Percentiles rank a stretch among this genome's conserved stretches.
These are phyloP conservation scores for Lactifluus volemus DNA, from an alignment of 768 basidiomycete genomes.

Conservation along the genomic window DNA sequence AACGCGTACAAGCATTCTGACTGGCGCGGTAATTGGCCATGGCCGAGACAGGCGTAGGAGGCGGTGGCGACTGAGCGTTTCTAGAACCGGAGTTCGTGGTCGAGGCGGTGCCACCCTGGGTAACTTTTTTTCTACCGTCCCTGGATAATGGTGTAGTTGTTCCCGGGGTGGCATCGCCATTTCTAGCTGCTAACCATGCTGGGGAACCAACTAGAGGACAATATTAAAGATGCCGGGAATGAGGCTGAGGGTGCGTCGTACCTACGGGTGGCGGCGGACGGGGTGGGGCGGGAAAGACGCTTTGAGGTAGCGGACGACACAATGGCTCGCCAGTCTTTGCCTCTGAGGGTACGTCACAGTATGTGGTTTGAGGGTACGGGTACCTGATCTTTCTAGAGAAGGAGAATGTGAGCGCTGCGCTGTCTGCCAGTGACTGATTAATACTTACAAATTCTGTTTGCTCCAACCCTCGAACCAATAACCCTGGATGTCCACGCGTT, in stretches of 20 bases:
- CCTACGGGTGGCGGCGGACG: slow-evolving; percentile 27
- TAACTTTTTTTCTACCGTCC: not conserved
- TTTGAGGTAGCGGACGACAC: slow-evolving; percentile 38
- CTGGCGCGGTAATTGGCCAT: not conserved
- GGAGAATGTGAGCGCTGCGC: not conserved
- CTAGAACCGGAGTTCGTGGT: not conserved
- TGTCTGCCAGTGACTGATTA: not conserved
- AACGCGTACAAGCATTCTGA: not conserved
- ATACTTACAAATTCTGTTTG: slow-evolving; percentile 25
- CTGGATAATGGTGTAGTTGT: not conserved
- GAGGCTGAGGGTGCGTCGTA: slow-evolving; percentile 15
- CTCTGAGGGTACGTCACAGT: slow-evolving; percentile 33
- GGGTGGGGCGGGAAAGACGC: slow-evolving; percentile 23
- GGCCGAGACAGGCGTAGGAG: not conserved
- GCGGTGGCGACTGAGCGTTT: not conserved
- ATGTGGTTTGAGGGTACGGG: slow-evolving; percentile 34
- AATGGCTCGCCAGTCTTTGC: slow-evolving; percentile 31
- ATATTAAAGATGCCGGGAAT: not conserved
- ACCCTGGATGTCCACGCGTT: slow-evolving; percentile 36
- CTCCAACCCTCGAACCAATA: slow-evolving; percentile 32
- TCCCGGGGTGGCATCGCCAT: not conserved
- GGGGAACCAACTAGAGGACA: slow-evolving; percentile 16
- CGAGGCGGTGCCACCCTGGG: not conserved
- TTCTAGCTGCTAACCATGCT: slow-evolving; percentile 16
- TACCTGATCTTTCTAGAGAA: slow-evolving; percentile 24